A percentile compares a stretch with the other conserved stretches of the same genome.
Evolutionary conservation across 2,329 filamentous ascomycete species (phyloP).

Genomic region (Nectriaceae sp.): DNA sequence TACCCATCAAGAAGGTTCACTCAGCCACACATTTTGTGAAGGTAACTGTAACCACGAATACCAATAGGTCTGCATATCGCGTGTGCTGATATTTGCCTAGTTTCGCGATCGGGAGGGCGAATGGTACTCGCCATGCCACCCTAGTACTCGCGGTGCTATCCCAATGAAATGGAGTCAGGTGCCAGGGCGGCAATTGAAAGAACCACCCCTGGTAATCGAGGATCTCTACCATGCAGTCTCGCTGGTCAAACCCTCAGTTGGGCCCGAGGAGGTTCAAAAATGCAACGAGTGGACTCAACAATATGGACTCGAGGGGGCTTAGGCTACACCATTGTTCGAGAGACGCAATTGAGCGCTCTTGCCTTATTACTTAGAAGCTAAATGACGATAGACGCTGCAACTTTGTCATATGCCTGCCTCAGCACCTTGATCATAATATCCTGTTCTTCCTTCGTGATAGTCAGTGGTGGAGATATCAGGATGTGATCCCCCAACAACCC

Average conservation of each 20-base stretch:
- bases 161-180: slow-evolving; percentile 13
- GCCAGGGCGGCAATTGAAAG: slow-evolving; percentile 9
- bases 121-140: slow-evolving; percentile 14
- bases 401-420: background rate
- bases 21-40: slow-evolving; percentile 12
- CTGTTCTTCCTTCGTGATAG: slow-evolving; percentile 45
- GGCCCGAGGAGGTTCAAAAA: slow-evolving; percentile 9
- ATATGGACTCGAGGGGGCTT: slow-evolving; percentile 12
- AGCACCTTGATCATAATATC: background rate
- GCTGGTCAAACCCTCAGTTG: slow-evolving; percentile 4
- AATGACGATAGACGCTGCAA: background rate
- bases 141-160: background rate
- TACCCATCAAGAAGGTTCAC: slow-evolving; percentile 9
- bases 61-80: background rate
- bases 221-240: slow-evolving; percentile 5
- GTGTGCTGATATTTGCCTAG: background rate
- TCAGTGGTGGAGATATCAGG: slow-evolving; percentile 70
- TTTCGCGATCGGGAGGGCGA: slow-evolving; percentile 8
- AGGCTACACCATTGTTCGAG: background rate
- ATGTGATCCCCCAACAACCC: slow-evolving; percentile 68
- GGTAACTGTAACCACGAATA: too few relatives aligned
- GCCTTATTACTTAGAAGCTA: background rate
- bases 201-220: slow-evolving; percentile 3
- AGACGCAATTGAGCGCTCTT: background rate
- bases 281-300: slow-evolving; percentile 10